phyloP scores from a whole-genome alignment of 495 filamentous ascomycete genomes.

The Lasiosphaeris hirsuta region DNA sequence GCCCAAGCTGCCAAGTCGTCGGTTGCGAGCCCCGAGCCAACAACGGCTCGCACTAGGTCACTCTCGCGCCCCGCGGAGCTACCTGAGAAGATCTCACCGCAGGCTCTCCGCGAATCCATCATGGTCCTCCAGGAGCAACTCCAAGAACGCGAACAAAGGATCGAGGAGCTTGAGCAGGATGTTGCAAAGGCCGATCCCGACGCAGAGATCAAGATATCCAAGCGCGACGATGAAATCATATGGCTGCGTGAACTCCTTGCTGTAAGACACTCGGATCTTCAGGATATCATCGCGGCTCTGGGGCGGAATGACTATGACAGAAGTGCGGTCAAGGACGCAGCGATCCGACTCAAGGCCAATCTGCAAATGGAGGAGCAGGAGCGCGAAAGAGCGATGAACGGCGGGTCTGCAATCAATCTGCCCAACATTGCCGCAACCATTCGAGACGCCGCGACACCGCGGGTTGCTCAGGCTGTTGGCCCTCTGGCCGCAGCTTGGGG shows the following conservation, averaged over 20 bases:
- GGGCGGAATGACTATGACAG: constrained; percentile 70
- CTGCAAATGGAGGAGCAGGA: constrained; percentile 97
- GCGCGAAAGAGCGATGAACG: constrained; percentile 64
- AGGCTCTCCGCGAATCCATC: constrained; percentile 93
- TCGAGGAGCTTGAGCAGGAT: constrained; percentile 79
- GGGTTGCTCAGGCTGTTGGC: constrained; percentile 74
- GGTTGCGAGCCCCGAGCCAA: constrained; percentile 41
- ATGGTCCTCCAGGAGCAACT: constrained; percentile 94
- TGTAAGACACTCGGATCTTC: constrained; percentile 83
- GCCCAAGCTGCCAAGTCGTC: constrained; percentile 73
- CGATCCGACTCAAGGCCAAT: constrained; percentile 88
- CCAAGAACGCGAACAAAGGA: constrained; percentile 83
- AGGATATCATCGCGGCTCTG: constrained; percentile 83
- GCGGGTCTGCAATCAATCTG: constrained; percentile 50
- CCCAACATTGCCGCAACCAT: constrained; percentile 54
- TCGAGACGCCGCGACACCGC: constrained; percentile 63
- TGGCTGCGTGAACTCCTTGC: constrained; percentile 94
- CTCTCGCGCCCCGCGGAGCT: constrained; percentile 46
- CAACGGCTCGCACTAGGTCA: constrained; percentile 31
- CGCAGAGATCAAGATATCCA: constrained; percentile 74
- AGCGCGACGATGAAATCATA: constrained; percentile 86
- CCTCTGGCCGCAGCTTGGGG: constrained; percentile 72
- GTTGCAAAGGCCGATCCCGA: constrained; percentile 65
- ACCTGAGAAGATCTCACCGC: constrained; percentile 85
- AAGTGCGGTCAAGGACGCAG: constrained; percentile 76